phyloP scores from a whole-genome alignment of 805 yeast species.

The Barnettozyma sucrosica region DNA sequence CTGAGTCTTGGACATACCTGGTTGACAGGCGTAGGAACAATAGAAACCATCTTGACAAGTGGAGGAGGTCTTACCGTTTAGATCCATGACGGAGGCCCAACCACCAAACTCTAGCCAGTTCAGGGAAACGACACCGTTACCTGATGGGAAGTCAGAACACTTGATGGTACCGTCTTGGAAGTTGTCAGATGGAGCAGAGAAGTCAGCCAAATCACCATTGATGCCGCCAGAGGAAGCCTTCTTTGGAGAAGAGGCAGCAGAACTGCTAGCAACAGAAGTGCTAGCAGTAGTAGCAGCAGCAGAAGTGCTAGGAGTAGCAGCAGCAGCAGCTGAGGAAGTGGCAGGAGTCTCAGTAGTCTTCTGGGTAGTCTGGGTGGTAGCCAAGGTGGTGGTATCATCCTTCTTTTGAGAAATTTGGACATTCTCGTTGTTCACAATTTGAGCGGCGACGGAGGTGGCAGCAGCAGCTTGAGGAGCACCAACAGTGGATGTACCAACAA shows the following conservation, averaged over 20 bases:
- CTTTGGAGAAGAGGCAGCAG: slow-evolving; percentile 22
- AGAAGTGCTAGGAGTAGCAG: slow-evolving; percentile 18
- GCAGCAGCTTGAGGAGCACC: not conserved
- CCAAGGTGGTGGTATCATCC: slow-evolving; percentile 18
- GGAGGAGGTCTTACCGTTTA: slow-evolving; percentile 54
- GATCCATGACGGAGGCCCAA: slow-evolving; percentile 59
- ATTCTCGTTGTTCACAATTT: slow-evolving; percentile 4
- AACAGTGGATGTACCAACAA: slow-evolving; percentile 11
- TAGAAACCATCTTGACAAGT: slow-evolving; percentile 82
- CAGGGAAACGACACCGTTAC: slow-evolving; percentile 76
- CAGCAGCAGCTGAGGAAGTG: slow-evolving; percentile 17
- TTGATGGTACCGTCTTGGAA: slow-evolving; percentile 67
- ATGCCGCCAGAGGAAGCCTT: slow-evolving; percentile 30
- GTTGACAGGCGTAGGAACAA: slow-evolving; percentile 97
- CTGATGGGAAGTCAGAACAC: slow-evolving; percentile 70
- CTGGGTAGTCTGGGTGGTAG: slow-evolving; percentile 19
- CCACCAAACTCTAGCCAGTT: slow-evolving; percentile 77
- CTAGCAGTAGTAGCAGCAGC: slow-evolving; percentile 19
- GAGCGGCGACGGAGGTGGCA: not conserved
- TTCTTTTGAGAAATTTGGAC: slow-evolving; percentile 14
- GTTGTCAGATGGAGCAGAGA: slow-evolving; percentile 46
- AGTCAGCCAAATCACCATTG: slow-evolving; percentile 56
- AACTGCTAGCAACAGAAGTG: not conserved
- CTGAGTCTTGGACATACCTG: slow-evolving; percentile 98
- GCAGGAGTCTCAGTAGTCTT: slow-evolving; percentile 20